A percentile compares a stretch with the other conserved stretches of the same genome.
Conservation (phyloP, 768 basidiomycete species). For the Auricularia cornea region DNA sequence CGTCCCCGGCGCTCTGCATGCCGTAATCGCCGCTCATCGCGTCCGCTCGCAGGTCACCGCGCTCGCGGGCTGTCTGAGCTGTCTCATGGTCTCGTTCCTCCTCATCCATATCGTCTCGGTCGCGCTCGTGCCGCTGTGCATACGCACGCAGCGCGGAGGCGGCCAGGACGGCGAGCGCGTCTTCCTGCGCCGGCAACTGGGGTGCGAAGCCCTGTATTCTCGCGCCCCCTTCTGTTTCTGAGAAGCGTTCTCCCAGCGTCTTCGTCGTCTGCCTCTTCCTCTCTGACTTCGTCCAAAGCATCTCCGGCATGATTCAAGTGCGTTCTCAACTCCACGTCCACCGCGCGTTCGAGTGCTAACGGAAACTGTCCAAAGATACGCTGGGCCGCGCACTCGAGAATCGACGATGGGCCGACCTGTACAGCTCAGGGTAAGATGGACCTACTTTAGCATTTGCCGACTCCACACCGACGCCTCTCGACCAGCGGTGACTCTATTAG, state of each 20-base stretch:
- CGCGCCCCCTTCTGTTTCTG: neutral
- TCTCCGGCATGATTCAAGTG: conserved; percentile 6
- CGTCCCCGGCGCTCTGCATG: neutral
- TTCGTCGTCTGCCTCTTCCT: conserved; percentile 7
- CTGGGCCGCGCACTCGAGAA: conserved; percentile 7
- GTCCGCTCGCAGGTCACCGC: conserved; percentile 3
- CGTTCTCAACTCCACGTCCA: neutral
- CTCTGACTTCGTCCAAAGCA: conserved; percentile 8
- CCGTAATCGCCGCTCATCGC: neutral
- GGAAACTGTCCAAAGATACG: neutral
- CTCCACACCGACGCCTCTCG: too few relatives aligned
- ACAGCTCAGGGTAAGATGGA: conserved; percentile 5
- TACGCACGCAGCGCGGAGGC: neutral
- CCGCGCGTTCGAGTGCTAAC: neutral
- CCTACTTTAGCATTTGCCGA: too few relatives aligned
- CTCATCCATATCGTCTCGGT: conserved; percentile 4
- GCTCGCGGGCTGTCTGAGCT: conserved; percentile 5
- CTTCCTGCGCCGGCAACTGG: conserved; percentile 2
- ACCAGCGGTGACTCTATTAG: neutral
- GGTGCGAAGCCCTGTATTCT: neutral
- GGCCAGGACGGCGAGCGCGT: neutral
- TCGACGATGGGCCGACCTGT: conserved; percentile 6
- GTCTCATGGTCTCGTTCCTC: conserved; percentile 4
- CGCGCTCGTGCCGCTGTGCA: neutral
- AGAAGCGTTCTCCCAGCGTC: neutral